Percentiles rank a stretch among this genome's conserved stretches.
phyloP scores from a whole-genome alignment of 306 rosid species.

The Prinsepia uniflora region DNA sequence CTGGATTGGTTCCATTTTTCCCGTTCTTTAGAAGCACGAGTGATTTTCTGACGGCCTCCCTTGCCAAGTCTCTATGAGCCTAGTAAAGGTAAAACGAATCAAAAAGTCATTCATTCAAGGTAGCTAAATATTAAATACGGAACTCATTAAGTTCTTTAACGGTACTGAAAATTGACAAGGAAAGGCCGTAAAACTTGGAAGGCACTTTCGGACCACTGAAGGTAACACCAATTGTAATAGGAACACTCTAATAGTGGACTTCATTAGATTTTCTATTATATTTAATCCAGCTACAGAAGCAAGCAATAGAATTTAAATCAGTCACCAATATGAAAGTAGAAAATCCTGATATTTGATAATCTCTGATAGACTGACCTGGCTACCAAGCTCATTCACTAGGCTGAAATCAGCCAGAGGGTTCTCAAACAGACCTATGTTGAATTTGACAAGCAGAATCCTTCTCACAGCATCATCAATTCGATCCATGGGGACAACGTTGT shows the following conservation, averaged over 20 bases:
- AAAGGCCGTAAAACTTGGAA: background rate
- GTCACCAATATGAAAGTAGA: background rate
- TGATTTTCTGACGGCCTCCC: conserved; percentile 95
- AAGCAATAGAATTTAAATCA: background rate
- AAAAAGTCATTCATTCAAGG: conserved; percentile 5
- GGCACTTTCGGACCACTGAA: background rate
- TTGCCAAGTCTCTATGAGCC: conserved; percentile 86
- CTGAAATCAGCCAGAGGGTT: conserved; percentile 80
- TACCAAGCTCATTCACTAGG: conserved; percentile 87
- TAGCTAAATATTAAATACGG: background rate
- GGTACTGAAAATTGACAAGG: background rate
- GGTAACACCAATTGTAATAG: background rate
- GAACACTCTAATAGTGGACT: background rate
- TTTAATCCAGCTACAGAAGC: background rate
- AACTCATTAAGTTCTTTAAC: background rate
- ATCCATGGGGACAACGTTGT: conserved; percentile 60
- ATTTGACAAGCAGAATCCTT: conserved; percentile 85
- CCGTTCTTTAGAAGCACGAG: conserved; percentile 90
- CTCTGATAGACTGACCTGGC: conserved; percentile 55
- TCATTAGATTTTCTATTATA: background rate
- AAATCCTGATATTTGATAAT: background rate
- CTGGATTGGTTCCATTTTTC: conserved; percentile 52
- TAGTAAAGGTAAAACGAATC: conserved; percentile 31
- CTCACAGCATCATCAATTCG: conserved; percentile 87
- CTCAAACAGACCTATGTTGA: conserved; percentile 90